Conservation (phyloP, 169 alveolate genomes). For the Eimeria praecox region DNA sequence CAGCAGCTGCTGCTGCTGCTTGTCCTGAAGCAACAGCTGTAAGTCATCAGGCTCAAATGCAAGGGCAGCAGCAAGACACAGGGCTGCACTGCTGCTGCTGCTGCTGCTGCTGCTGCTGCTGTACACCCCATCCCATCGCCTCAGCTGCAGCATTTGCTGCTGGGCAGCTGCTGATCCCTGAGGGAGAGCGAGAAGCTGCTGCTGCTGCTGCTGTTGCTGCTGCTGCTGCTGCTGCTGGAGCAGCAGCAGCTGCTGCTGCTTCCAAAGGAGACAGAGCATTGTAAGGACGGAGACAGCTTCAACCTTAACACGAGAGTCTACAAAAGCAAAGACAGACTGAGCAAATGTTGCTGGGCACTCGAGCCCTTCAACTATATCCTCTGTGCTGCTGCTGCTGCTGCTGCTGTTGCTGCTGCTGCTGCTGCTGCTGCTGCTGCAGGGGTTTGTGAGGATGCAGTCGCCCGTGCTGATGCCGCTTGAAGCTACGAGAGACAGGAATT, state of each 20-base stretch:
- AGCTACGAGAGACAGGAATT: slow-evolving; percentile 8
- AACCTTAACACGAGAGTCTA: slow-evolving; percentile 49
- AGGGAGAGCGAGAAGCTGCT: neutral
- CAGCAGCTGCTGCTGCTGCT: slow-evolving; percentile 22
- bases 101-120: slow-evolving; percentile 52
- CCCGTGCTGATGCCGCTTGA: slow-evolving; percentile 46
- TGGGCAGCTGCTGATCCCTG: neutral
- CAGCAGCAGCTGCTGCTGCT: slow-evolving; percentile 68
- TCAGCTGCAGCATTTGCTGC: neutral
- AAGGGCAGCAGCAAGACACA: slow-evolving; percentile 69
- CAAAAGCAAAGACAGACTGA: slow-evolving; percentile 55
- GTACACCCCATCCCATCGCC: neutral
- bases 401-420: slow-evolving; percentile 30
- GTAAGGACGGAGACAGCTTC: slow-evolving; percentile 65
- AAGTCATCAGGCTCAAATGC: slow-evolving; percentile 44
- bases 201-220: slow-evolving; percentile 65
- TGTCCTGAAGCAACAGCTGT: slow-evolving; percentile 41
- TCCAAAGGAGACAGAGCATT: slow-evolving; percentile 43
- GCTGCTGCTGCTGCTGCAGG: slow-evolving; percentile 4
- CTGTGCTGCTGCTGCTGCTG: slow-evolving; percentile 1
- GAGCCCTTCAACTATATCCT: neutral
- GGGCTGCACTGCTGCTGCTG: slow-evolving; percentile 49
- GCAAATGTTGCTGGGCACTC: slow-evolving; percentile 45
- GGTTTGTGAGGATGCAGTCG: neutral
- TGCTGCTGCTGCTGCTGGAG: slow-evolving; percentile 63